Evolutionary conservation across 2,329 filamentous ascomycete species (phyloP), one percentile per base, ranked within the genome.

Genomic region (Microcera coccophila): DNA sequence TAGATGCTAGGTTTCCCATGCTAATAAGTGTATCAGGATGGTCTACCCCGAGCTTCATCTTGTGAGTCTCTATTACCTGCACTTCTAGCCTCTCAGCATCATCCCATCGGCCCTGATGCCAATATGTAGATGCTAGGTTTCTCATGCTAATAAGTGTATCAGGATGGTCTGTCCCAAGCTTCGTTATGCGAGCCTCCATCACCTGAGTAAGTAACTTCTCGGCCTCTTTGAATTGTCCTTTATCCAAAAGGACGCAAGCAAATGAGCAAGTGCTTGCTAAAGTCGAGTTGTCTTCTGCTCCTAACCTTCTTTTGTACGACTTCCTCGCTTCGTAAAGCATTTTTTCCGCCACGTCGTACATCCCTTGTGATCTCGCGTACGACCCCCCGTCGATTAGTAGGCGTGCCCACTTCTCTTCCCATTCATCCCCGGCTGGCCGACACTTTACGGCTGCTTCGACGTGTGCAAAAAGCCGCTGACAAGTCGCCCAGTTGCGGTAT

Each of bases 381-480:
- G 8, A 8, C 5, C 8, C 29, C 15, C 29, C 29, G 15, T 32
- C 15, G 15, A n/a, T 10, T 8, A 32, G 15, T 10, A 32, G 29
- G 15, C 8, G 8, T 32, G 29, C 29, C 29, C 29, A 32, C 15
- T 5, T 32, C 29, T 15, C 29, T 17, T 32, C 15, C n/a, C 9
- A 8, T 8, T 32, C 15, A 8, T 32, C 29, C 7, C 15, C 5
- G 5, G 8, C 5, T 15, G 29, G 29, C 11, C n/a, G 7, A 15
- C 15, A 17, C 8, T 32, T n/a, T 10, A 32, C 7, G 7, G 29
- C 29, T n/a, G 29, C 29, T 15, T 32, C 29, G 15, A 32, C 54
- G 41, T 62, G 59, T 12, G 60, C 50, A 19, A 62, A 50, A 29
- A 54, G 55, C 15, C 38, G 39, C 3, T 26, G 8, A 15, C 41